A percentile compares a stretch with the other conserved stretches of the same genome.
Conservation (phyloP, 2,329 filamentous ascomycete species). For the Trichoderma koningii region DNA sequence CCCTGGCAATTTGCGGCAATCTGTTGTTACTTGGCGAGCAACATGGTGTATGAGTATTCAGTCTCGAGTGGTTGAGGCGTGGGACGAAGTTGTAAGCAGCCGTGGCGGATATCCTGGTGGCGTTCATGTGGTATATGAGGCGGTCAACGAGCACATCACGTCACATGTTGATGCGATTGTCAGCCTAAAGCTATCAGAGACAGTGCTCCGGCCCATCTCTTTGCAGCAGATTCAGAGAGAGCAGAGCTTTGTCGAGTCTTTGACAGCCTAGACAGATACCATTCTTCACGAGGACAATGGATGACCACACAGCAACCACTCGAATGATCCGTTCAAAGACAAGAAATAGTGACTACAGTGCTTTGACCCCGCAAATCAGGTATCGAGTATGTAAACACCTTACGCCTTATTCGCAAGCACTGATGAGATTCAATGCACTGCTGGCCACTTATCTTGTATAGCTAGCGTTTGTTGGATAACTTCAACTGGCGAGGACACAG, state of each 20-base stretch:
- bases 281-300: slow-evolving; percentile 1
- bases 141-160: slow-evolving; percentile 29
- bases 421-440: too few relatives aligned
- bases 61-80: slow-evolving; percentile 31
- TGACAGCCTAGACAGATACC: neutral
- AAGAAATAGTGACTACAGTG: too few relatives aligned
- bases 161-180: slow-evolving; percentile 34
- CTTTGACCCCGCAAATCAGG: too few relatives aligned
- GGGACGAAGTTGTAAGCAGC: slow-evolving; percentile 31
- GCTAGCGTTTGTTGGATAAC: too few relatives aligned
- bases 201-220: slow-evolving; percentile 32
- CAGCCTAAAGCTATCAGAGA: slow-evolving; percentile 31
- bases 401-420: too few relatives aligned
- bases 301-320: neutral
- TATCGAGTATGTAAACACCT: too few relatives aligned
- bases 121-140: slow-evolving; percentile 28
- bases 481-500: too few relatives aligned
- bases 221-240: slow-evolving; percentile 33
- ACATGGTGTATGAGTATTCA: slow-evolving; percentile 32
- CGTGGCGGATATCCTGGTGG: slow-evolving; percentile 22
- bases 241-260: slow-evolving; percentile 24
- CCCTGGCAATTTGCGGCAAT: slow-evolving; percentile 29
- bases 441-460: too few relatives aligned
- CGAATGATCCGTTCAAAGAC: neutral
- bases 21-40: slow-evolving; percentile 34